phyloP scores from a whole-genome alignment of 495 filamentous ascomycete species.

The Cetradonia linearis region DNA sequence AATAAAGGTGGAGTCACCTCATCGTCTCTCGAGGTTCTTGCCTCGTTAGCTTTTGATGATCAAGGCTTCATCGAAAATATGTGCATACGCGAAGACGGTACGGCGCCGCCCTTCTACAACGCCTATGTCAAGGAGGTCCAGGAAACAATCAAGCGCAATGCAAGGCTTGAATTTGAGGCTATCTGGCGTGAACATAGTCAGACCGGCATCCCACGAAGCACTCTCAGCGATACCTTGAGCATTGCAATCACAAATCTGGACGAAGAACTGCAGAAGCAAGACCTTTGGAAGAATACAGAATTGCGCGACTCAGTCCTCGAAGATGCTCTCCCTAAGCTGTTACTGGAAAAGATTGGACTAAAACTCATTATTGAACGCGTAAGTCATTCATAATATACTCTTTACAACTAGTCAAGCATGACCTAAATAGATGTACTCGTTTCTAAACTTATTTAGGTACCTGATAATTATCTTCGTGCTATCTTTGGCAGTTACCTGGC shows the following conservation, averaged over 20 bases:
- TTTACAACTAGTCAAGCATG: background rate
- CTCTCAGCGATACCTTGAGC: slow-evolving; percentile 80
- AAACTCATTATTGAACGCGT: slow-evolving; percentile 74
- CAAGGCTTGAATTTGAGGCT: slow-evolving; percentile 88
- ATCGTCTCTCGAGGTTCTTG: slow-evolving; percentile 93
- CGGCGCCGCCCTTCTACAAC: slow-evolving; percentile 79
- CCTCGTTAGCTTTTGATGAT: slow-evolving; percentile 88
- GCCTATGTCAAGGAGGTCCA: slow-evolving; percentile 90
- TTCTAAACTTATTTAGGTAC: slow-evolving; percentile 48
- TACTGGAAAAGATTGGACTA: slow-evolving; percentile 82
- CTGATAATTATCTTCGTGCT: slow-evolving; percentile 80
- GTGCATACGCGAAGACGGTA: slow-evolving; percentile 72
- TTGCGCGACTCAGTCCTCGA: slow-evolving; percentile 68
- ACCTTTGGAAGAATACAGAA: slow-evolving; percentile 76
- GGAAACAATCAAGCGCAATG: slow-evolving; percentile 77
- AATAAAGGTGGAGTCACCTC: slow-evolving; percentile 99
- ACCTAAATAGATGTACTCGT: background rate
- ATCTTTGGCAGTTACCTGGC: slow-evolving; percentile 96
- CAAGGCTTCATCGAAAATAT: slow-evolving; percentile 80
- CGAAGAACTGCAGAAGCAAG: slow-evolving; percentile 86
- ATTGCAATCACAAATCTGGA: slow-evolving; percentile 88
- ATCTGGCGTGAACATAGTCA: slow-evolving; percentile 90
- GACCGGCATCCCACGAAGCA: slow-evolving; percentile 66
- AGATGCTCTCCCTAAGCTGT: slow-evolving; percentile 75
- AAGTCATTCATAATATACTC: slow-evolving; percentile 27